A percentile compares a stretch with the other conserved stretches of the same genome.
Evolutionary conservation across 176 grass and related monocot species (phyloP).

Genomic region (Oryza brachyantha): DNA sequence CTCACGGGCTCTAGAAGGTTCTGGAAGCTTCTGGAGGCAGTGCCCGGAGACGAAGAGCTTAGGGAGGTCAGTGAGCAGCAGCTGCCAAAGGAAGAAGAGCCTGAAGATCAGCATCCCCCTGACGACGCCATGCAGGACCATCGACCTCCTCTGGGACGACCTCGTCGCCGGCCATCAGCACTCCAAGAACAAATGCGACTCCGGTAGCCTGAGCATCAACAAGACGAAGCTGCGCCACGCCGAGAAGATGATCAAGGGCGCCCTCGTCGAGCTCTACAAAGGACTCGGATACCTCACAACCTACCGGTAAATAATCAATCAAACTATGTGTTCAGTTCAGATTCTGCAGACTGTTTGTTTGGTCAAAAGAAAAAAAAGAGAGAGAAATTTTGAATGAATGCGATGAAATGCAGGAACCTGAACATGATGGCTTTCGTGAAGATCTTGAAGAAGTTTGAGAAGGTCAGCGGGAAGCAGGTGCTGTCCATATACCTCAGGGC

Average conservation of each 20-base stretch:
- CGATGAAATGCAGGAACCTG: constrained; percentile 43
- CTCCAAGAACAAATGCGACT: constrained; percentile 36
- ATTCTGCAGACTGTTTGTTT: neutral
- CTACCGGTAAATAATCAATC: constrained; percentile 51
- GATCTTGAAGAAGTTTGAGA: constrained; percentile 88
- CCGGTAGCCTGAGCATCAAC: constrained; percentile 35
- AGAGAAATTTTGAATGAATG: neutral
- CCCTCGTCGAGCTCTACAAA: constrained; percentile 74
- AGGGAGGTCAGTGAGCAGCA: constrained; percentile 40
- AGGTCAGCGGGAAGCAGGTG: constrained; percentile 60
- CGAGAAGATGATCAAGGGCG: constrained; percentile 83
- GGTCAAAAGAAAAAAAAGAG: too few relatives aligned
- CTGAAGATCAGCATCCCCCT: constrained; percentile 76
- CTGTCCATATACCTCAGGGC: constrained; percentile 63
- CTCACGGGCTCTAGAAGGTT: constrained; percentile 30
- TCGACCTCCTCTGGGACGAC: constrained; percentile 59
- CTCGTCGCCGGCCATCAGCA: constrained; percentile 47
- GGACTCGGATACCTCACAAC: constrained; percentile 65
- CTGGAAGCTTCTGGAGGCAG: constrained; percentile 36
- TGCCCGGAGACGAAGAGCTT: too few relatives aligned
- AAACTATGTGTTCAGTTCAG: neutral
- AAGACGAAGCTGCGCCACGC: constrained; percentile 76
- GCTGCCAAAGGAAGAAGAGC: constrained; percentile 64
- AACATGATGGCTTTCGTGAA: constrained; percentile 89
- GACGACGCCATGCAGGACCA: constrained; percentile 59